Evolutionary conservation across 257 asterid species (phyloP).

Genomic region (Rhazya stricta): DNA sequence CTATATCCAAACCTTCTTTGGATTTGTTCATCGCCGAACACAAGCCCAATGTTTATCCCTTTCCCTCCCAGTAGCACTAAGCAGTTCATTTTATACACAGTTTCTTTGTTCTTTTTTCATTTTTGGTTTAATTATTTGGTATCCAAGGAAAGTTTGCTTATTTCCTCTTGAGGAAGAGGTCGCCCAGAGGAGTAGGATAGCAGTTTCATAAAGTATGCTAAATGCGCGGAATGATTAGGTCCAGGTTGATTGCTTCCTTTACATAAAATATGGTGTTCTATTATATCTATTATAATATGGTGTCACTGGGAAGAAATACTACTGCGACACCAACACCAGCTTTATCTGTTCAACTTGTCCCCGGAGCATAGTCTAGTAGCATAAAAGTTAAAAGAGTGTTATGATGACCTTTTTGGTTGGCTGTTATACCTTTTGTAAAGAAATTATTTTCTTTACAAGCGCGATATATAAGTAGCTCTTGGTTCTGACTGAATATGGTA

Average conservation of each 20-base stretch:
- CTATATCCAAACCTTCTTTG: too few relatives aligned
- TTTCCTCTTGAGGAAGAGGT: background rate
- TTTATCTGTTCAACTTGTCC: slow-evolving; percentile 1
- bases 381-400: too few relatives aligned
- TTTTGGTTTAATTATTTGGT: background rate
- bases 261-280: background rate
- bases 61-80: too few relatives aligned
- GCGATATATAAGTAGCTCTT: too few relatives aligned
- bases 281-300: background rate
- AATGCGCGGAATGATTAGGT: background rate
- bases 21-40: too few relatives aligned
- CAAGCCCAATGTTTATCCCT: too few relatives aligned
- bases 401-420: too few relatives aligned
- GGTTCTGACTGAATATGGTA: too few relatives aligned
- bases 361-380: too few relatives aligned
- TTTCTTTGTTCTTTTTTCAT: background rate
- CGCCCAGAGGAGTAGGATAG: background rate
- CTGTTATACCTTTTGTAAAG: too few relatives aligned
- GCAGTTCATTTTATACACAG: too few relatives aligned
- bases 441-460: too few relatives aligned
- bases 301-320: background rate
- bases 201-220: background rate
- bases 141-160: background rate
- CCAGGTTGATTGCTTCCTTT: background rate
- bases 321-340: background rate